Conservation (phyloP, 805 yeast species). For the Candida germanica region DNA sequence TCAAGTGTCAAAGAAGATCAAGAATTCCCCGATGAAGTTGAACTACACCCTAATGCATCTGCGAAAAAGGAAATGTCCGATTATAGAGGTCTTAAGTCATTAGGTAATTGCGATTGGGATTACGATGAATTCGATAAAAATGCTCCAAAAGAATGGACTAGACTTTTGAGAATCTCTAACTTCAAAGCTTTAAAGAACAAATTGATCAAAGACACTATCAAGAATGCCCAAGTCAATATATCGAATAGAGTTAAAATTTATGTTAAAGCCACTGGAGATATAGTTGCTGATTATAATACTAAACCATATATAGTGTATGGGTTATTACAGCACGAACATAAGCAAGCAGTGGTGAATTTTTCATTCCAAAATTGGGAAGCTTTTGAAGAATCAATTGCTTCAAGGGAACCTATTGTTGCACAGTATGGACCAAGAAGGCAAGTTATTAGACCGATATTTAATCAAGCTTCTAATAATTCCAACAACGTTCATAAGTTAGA, state of each 20-base stretch:
- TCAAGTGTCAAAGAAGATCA: slow-evolving; percentile 73
- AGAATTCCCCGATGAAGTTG: slow-evolving; percentile 95
- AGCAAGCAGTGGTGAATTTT: slow-evolving; percentile 77
- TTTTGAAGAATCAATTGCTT: slow-evolving; percentile 77
- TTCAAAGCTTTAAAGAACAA: slow-evolving; percentile 73
- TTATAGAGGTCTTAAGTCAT: slow-evolving; percentile 83
- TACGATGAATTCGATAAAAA: slow-evolving; percentile 75
- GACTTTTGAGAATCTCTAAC: slow-evolving; percentile 70
- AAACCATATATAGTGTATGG: slow-evolving; percentile 67
- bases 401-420: slow-evolving; percentile 76
- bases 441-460: slow-evolving; percentile 76
- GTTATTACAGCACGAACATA: slow-evolving; percentile 80
- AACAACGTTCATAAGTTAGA: slow-evolving; percentile 88
- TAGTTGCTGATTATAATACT: slow-evolving; percentile 4
- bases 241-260: slow-evolving; percentile 65
- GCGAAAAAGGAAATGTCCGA: slow-evolving; percentile 73
- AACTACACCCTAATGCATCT: slow-evolving; percentile 69
- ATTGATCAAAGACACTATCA: slow-evolving; percentile 55
- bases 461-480: slow-evolving; percentile 69
- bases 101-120: slow-evolving; percentile 84
- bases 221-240: slow-evolving; percentile 38
- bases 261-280: slow-evolving; percentile 52
- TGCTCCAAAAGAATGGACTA: slow-evolving; percentile 75
- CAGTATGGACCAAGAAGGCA: slow-evolving; percentile 94
- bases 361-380: slow-evolving; percentile 87